phyloP scores from a whole-genome alignment of 495 filamentous ascomycete species.

The Talaromyces adpressus region DNA sequence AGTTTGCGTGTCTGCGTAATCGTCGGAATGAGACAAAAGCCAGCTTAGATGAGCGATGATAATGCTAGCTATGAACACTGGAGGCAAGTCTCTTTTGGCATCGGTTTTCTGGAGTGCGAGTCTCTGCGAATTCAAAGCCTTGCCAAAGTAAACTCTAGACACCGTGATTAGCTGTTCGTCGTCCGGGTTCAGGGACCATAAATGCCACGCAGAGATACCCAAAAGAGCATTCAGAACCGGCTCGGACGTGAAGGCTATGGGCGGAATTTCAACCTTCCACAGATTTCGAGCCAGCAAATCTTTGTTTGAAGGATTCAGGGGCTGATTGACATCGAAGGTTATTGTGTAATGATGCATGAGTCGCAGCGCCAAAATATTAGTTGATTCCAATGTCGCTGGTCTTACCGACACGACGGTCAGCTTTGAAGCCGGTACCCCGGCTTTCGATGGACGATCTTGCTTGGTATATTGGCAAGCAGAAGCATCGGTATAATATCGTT shows the following conservation, averaged over 20 bases:
- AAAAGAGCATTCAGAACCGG: conserved; percentile 1
- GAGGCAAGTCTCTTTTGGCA: background rate
- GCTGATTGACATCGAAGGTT: background rate
- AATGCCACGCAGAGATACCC: conserved; percentile 8
- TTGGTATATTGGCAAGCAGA: background rate
- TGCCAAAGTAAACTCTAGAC: conserved; percentile 2
- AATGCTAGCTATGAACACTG: conserved; percentile 3
- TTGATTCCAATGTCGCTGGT: conserved; percentile 2
- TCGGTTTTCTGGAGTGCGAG: background rate
- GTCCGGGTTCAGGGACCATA: conserved; percentile 3
- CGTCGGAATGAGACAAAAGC: background rate
- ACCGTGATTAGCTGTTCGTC: background rate
- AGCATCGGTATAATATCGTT: background rate
- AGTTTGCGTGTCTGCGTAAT: background rate
- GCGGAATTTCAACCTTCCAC: conserved; percentile 6
- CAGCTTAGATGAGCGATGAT: conserved; percentile 4
- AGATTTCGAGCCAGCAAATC: background rate
- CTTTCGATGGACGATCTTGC: background rate
- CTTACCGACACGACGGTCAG: background rate
- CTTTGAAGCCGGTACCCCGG: background rate
- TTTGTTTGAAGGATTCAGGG: background rate
- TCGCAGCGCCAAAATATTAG: background rate
- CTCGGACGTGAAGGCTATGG: conserved; percentile 5
- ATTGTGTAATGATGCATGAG: conserved; percentile 7
- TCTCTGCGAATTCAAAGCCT: conserved; percentile 2